A percentile compares a stretch with the other conserved stretches of the same genome.
Conservation (phyloP, 768 basidiomycete species). For the Chlorophyllum brunneum region DNA sequence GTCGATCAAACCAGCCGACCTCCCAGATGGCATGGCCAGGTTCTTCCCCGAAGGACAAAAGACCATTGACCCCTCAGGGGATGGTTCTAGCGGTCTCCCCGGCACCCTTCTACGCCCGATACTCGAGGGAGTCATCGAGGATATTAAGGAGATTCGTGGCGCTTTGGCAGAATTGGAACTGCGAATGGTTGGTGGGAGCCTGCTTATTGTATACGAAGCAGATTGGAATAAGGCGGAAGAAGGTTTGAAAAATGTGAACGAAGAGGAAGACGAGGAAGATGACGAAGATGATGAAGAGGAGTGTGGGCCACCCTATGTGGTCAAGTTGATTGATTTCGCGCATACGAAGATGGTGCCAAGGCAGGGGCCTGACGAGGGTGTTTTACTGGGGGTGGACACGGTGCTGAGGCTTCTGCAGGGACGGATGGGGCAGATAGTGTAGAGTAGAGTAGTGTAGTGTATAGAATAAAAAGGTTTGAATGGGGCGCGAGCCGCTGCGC, state of each 20-base stretch:
- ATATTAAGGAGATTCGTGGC: constrained; percentile 34
- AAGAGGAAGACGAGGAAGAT: constrained; percentile 28
- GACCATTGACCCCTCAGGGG: constrained; percentile 9
- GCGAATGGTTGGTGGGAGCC: constrained; percentile 78
- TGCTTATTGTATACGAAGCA: constrained; percentile 74
- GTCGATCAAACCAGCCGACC: constrained; percentile 59
- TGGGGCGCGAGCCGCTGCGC: constrained; percentile 73
- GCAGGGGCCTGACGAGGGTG: constrained; percentile 74
- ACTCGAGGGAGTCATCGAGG: constrained; percentile 48
- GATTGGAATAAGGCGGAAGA: constrained; percentile 41
- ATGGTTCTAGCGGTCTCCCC: constrained; percentile 50
- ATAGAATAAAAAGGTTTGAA: constrained; percentile 67
- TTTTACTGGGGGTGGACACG: constrained; percentile 71
- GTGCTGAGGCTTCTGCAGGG: constrained; percentile 55
- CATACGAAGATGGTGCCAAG: constrained; percentile 71
- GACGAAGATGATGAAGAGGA: constrained; percentile 35
- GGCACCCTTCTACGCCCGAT: constrained; percentile 49
- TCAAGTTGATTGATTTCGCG: constrained; percentile 93
- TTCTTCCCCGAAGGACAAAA: constrained; percentile 65
- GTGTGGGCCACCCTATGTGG: constrained; percentile 46
- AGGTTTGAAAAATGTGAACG: constrained; percentile 28
- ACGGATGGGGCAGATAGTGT: constrained; percentile 1
- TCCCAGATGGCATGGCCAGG: constrained; percentile 69
- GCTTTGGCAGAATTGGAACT: constrained; percentile 55
- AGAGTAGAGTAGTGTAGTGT: background rate